Evolutionary conservation across 345 rosid species (phyloP), one percentile per base, ranked within the genome.

Genomic region (Atalantia buxifolia): DNA sequence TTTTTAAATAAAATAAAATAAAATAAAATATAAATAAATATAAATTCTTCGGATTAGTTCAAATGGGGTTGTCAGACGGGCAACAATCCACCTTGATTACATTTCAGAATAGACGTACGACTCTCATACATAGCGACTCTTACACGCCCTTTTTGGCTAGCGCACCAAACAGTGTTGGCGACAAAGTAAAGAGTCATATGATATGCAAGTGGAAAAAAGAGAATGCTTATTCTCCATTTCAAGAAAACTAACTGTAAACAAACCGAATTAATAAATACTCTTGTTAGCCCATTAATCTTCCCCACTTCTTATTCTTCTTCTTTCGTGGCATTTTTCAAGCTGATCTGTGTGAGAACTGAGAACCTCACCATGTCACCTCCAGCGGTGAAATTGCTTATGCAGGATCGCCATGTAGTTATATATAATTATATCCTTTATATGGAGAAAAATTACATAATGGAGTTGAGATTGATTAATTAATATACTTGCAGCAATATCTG

Each of bases 141-240:
- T 81, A 77, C 82, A 83, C 85, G 87, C 79, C 53, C 83, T 53
- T 53, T 56, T 18, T 38, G 55, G 55, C 33, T 38, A 25, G 27
- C 22, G 74, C 84, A 86, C 89, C 85, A 84, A 84, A 84, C 80
- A 53, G 50, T 70, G 74, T 81, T 89, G 82, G 82, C 92, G 90
- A 84, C 89, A 18, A 89, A 87, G 92, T 79, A 66, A 89, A 89
- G 92, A 79, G 87, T 24, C 33, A 18, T 13, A 74, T 35, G 65
- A 22, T 21, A 55, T 25, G 72, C 35, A 61, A 72, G 42, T 55
- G 45, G 35, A 14, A 60, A 42, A 69, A 38, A 38, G 56, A 66
- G 63, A 28, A 85, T 74, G 87, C 92, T 87, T 85, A 30, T 28
- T 78, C 80, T 79, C 77, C 81, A 69, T 81, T 86, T 66, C 80